A percentile compares a stretch with the other conserved stretches of the same genome.
These are phyloP conservation scores for Phytopythium sindhum DNA, from an alignment of 352 stramenopile genomes.

Conservation along the genomic window DNA sequence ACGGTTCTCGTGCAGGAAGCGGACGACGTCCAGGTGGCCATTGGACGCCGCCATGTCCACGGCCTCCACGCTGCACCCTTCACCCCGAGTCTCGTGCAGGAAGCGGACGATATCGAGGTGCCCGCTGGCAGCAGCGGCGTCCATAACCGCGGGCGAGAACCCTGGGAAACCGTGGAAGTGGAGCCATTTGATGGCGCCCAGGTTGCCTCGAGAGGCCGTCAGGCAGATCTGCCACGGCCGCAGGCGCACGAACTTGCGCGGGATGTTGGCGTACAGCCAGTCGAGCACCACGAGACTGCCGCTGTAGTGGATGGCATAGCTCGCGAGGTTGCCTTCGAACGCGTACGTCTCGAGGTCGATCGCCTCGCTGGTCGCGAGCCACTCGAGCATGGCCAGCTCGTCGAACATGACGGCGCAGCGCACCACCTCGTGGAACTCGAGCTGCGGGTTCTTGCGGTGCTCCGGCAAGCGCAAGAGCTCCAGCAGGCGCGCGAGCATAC, in stretches of 20 bases:
- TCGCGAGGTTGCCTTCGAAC: conserved; percentile 28
- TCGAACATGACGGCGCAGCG: conserved; percentile 31
- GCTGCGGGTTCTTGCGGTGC: conserved; percentile 14
- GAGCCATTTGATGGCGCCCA: conserved; percentile 23
- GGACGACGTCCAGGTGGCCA: conserved; percentile 23
- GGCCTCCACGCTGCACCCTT: conserved; percentile 25
- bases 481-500: conserved; percentile 15
- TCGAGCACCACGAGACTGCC: conserved; percentile 18
- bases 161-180: conserved; percentile 16
- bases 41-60: conserved; percentile 36
- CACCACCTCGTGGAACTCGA: conserved; percentile 31
- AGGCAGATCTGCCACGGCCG: conserved; percentile 28
- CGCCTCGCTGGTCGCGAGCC: conserved; percentile 11
- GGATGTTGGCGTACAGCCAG: conserved; percentile 21
- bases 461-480: conserved; percentile 13
- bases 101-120: conserved; percentile 25
- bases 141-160: conserved; percentile 24
- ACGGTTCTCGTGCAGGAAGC: conserved; percentile 27
- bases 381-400: conserved; percentile 16
- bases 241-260: conserved; percentile 17
- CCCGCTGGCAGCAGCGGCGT: conserved; percentile 20
- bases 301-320: conserved; percentile 26
- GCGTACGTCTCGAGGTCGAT: conserved; percentile 18
- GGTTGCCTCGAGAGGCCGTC: conserved; percentile 21
- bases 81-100: conserved; percentile 19